phyloP scores from a whole-genome alignment of 2,329 filamentous ascomycete species.

The Aspergillus flavus region DNA sequence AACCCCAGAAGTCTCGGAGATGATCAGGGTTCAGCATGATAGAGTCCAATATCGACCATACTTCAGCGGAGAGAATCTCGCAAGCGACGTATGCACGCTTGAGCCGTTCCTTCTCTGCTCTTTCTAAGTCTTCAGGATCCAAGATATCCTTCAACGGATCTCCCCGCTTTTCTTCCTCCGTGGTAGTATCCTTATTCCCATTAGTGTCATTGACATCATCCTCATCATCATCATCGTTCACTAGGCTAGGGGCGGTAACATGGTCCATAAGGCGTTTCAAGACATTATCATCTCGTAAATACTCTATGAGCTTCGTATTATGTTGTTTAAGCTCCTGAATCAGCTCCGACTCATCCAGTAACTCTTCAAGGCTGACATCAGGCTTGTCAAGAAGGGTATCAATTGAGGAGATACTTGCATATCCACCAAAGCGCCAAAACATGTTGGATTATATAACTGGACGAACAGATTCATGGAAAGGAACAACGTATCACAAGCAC shows the following conservation, averaged over 20 bases:
- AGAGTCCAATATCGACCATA: constrained; percentile 94
- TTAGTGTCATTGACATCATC: constrained; percentile 43
- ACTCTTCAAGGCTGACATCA: constrained; percentile 91
- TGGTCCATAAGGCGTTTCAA: constrained; percentile 86
- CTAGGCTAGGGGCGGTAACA: constrained; percentile 73
- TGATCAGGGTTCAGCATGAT: constrained; percentile 81
- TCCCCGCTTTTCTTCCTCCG: constrained; percentile 42
- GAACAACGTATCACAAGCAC: constrained; percentile 21
- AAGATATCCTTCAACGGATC: constrained; percentile 38
- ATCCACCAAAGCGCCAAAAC: constrained; percentile 99
- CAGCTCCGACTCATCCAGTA: constrained; percentile 92
- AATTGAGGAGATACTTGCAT: constrained; percentile 95
- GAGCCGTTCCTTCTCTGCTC: constrained; percentile 85
- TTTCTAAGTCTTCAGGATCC: constrained; percentile 59
- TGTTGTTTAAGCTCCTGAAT: constrained; percentile 98
- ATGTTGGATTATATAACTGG: constrained; percentile 64
- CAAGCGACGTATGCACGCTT: constrained; percentile 93
- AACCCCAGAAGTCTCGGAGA: constrained; percentile 86
- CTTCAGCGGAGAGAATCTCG: constrained; percentile 91
- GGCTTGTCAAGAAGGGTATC: constrained; percentile 95
- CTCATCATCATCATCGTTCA: constrained; percentile 56
- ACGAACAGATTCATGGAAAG: constrained; percentile 41
- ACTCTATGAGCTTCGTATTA: constrained; percentile 97
- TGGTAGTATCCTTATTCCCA: constrained; percentile 31
- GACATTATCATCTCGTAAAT: constrained; percentile 82